Evolutionary conservation across 176 grass and related monocot genomes (phyloP), one percentile per base, ranked within the genome.

Genomic region (Carex cristatella): DNA sequence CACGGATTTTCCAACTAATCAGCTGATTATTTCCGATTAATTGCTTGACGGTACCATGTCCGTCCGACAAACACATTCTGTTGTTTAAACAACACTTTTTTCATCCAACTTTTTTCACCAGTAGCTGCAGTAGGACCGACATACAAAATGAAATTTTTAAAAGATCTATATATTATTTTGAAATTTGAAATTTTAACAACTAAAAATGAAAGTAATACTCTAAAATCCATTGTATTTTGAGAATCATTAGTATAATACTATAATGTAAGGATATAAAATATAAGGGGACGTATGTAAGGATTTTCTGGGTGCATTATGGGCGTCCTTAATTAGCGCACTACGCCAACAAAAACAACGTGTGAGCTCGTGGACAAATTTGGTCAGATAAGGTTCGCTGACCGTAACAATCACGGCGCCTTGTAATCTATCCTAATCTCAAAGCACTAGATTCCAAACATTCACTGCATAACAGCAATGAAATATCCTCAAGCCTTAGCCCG

Each of bases 341-440:
- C 19, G 44, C 27, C n/a, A 75, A 53, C 46, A 53, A 75, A 75
- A 53, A 11, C 71, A 53, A 30, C 28, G 49, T 77, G 73, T 15
- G 46, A 14, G 46, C 38, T 75, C 5, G 71, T 53, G 46, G 44
- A 14, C 12, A 56, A 77, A 27, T 9, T 9, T 77, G 4, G 73
- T 55, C 7, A 77, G 73, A 77, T 77, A 54, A 56, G 73, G 48
- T 51, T 31, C 49, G 12, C 27, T 77, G 49, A 77, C 27, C 49
- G 49, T 13, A 77, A 12, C 73, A 13, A 77, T 77, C 48, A 33
- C 49, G 49, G 48, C 49, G 49, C 49, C 27, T 77, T 54, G 16
- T 77, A 12, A 77, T 5, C 9, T 33, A 78, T 57, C 51, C 74
- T 4, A 77, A 78, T 78, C 74, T 78, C 74, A 57, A 78, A 78